These are phyloP conservation scores for Paracamarosporium sp. DNA, from an alignment of 2,329 filamentous ascomycete species.

Conservation along the genomic window DNA sequence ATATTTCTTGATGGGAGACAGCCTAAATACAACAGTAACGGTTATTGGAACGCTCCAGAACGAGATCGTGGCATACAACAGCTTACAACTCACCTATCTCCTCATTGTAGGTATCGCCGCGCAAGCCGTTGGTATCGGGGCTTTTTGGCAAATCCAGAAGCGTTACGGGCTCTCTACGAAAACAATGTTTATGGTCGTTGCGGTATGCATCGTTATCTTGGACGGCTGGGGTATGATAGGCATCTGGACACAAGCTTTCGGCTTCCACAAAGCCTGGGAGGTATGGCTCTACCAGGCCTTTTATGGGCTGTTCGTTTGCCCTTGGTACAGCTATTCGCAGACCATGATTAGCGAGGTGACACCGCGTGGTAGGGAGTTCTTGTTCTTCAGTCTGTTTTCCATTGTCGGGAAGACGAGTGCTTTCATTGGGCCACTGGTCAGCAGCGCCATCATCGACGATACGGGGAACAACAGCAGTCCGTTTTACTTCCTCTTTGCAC, in stretches of 20 bases:
- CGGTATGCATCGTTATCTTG: slow-evolving; percentile 37
- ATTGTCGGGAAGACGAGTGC: slow-evolving; percentile 73
- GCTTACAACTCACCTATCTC: slow-evolving; percentile 69
- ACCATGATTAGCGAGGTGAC: slow-evolving; percentile 76
- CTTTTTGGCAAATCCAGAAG: slow-evolving; percentile 68
- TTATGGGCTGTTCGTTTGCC: slow-evolving; percentile 71
- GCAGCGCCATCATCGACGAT: slow-evolving; percentile 71
- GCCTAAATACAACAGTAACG: slow-evolving; percentile 73
- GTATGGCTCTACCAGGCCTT: slow-evolving; percentile 60
- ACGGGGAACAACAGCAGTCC: slow-evolving; percentile 65
- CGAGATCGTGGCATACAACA: slow-evolving; percentile 69
- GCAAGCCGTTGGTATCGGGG: slow-evolving; percentile 67
- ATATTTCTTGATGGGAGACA: slow-evolving; percentile 74
- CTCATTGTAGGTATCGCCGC: slow-evolving; percentile 70
- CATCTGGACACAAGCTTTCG: slow-evolving; percentile 61
- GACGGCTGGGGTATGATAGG: slow-evolving; percentile 63
- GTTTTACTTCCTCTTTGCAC: slow-evolving; percentile 66
- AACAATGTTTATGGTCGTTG: slow-evolving; percentile 71
- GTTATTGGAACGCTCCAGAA: slow-evolving; percentile 72
- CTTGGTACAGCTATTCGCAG: slow-evolving; percentile 74
- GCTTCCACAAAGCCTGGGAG: slow-evolving; percentile 62
- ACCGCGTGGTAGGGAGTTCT: slow-evolving; percentile 70
- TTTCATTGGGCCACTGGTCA: slow-evolving; percentile 74
- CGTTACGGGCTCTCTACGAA: slow-evolving; percentile 67
- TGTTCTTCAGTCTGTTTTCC: slow-evolving; percentile 74